Evolutionary conservation across 2,329 filamentous ascomycete species (phyloP), one percentile per base, ranked within the genome.

Genomic region (Byssochlamys sp.): DNA sequence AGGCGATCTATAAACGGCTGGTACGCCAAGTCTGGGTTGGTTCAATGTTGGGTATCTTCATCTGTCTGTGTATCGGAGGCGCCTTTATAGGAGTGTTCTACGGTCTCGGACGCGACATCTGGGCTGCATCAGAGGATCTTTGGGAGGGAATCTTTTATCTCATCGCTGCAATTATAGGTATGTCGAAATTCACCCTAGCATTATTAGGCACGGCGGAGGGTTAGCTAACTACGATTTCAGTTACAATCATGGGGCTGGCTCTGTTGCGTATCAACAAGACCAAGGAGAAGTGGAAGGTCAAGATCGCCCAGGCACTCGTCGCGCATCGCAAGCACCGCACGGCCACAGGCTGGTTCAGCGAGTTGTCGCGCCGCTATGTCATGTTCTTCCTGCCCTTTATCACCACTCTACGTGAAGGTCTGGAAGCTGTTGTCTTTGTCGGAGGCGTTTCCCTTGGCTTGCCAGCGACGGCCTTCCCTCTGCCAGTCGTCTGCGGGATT

Each of bases 311-410:
- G 65, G 84, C 88, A 1, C 74, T 94, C 31, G 84, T 88, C 62
- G 69, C 79, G n/a, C 39, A 45, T 45, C 39, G 39, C 10, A 77
- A 80, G 14, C 77, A 81, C 14, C 52, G 57, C 27, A 74, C 74
- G 27, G 68, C 72, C 29, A 69, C 70, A n/a, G 70, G 69, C 10
- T 71, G 71, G 11, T 66, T 71, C 2, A 72, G 71, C 12, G 73
- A 91, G 61, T 87, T 87, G 73, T 74, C 77, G 56, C 88, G 83
- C 75, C 73, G 79, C 19, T 94, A 95, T 68, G 84, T 86, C 67
- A 90, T 95, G 87, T 94, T 95, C 70, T 73, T 89, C 52, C 77
- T 95, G 57, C 91, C 91, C 1, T 95, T 95, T 73, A 80, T 95
- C 69, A 95, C 90, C 0, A 87, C 92, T n/a, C 75, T 95, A 12